phyloP scores from a whole-genome alignment of 1,284 basidiomycete species.

The Mycena sp. region DNA sequence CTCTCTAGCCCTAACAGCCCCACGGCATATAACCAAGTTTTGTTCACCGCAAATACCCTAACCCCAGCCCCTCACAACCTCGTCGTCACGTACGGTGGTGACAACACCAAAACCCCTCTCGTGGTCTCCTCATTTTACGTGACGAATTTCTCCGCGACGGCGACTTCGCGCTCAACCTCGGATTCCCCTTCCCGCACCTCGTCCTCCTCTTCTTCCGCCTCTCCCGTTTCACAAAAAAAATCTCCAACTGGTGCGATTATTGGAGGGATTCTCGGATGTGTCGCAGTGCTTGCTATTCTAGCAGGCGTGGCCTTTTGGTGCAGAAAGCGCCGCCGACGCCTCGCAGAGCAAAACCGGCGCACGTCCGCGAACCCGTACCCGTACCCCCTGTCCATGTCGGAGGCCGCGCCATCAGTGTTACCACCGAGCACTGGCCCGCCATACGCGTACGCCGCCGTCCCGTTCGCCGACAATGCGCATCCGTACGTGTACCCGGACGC shows the following conservation, averaged over 20 bases:
- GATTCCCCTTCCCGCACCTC: not conserved
- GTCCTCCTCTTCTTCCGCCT: not conserved
- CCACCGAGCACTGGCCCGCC: not conserved
- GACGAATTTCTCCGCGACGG: not conserved
- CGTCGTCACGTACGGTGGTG: constrained; percentile 34
- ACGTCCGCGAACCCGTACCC: not conserved
- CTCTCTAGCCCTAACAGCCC: constrained; percentile 19
- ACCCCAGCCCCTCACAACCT: constrained; percentile 31
- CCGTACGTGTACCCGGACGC: not conserved
- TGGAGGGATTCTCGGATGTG: constrained; percentile 9
- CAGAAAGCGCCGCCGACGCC: not conserved
- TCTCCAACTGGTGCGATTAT: constrained; percentile 9
- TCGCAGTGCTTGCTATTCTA: not conserved
- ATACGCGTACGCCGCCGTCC: constrained; percentile 9
- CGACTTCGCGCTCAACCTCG: not conserved
- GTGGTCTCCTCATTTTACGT: constrained; percentile 15
- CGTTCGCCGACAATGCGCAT: not conserved
- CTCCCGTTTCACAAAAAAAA: not conserved
- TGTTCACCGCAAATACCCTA: constrained; percentile 36
- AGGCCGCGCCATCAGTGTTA: not conserved
- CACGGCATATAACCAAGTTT: constrained; percentile 31
- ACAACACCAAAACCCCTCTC: constrained; percentile 33
- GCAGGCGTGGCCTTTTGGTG: not conserved
- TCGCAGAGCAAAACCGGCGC: not conserved
- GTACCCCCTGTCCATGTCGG: not conserved